Percentiles rank a stretch among this genome's conserved stretches.
phyloP scores from a whole-genome alignment of 2,329 filamentous ascomycete species.

The Colletotrichum caudatum region DNA sequence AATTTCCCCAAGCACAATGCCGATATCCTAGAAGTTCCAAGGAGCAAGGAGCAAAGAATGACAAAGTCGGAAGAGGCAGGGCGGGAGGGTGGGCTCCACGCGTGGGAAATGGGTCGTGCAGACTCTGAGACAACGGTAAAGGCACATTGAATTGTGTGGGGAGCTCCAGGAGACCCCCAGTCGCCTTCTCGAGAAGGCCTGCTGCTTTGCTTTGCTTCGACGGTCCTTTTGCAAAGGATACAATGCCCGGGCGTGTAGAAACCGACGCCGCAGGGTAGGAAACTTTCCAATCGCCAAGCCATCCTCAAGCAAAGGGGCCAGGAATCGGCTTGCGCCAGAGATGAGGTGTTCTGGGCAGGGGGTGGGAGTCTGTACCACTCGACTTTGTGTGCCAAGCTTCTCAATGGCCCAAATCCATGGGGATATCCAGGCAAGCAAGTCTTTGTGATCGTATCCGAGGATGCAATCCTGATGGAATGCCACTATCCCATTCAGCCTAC shows the following conservation, averaged over 20 bases:
- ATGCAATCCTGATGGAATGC: constrained; percentile 21
- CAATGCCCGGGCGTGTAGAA: constrained; percentile 29
- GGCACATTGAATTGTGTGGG: constrained; percentile 53
- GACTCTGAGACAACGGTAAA: constrained; percentile 58
- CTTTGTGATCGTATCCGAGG: constrained; percentile 32
- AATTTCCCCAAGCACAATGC: constrained; percentile 30
- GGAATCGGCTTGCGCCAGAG: constrained; percentile 18
- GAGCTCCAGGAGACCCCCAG: constrained; percentile 48
- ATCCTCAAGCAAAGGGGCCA: constrained; percentile 30
- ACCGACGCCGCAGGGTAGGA: constrained; percentile 20
- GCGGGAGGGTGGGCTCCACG: constrained; percentile 43
- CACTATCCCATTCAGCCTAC: constrained; percentile 23
- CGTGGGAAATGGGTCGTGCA: constrained; percentile 54
- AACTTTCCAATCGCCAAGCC: constrained; percentile 39
- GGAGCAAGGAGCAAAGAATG: constrained; percentile 41
- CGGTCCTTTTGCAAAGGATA: constrained; percentile 31
- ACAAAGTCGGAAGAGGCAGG: constrained; percentile 44
- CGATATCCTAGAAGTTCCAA: constrained; percentile 16
- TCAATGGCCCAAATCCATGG: constrained; percentile 37
- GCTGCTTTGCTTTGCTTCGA: constrained; percentile 21
- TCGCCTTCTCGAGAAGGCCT: constrained; percentile 44
- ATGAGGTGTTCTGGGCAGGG: constrained; percentile 29
- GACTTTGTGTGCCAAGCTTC: constrained; percentile 34
- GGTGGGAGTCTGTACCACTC: constrained; percentile 28
- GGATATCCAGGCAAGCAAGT: constrained; percentile 36